phyloP scores from a whole-genome alignment of 2,329 filamentous ascomycete genomes.

The Aspergillus brasiliensis region DNA sequence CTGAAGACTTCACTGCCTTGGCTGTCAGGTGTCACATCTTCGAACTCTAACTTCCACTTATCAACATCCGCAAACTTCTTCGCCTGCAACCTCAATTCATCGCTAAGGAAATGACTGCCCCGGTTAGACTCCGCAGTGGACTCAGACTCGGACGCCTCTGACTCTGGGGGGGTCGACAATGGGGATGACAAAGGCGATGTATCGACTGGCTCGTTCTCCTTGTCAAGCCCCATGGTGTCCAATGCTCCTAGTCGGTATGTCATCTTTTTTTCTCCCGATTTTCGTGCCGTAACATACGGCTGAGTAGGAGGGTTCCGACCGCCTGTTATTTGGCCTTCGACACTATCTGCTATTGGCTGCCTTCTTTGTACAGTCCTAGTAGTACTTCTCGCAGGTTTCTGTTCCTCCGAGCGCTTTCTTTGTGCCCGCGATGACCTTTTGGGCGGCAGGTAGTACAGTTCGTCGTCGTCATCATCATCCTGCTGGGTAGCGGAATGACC shows the following conservation, averaged over 20 bases:
- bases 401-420: constrained; percentile 22
- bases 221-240: constrained; percentile 24
- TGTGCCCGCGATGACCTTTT: constrained; percentile 20
- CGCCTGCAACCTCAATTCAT: constrained; percentile 39
- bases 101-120: constrained; percentile 31
- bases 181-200: constrained; percentile 28
- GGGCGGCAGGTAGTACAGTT: constrained; percentile 34
- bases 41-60: constrained; percentile 48
- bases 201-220: constrained; percentile 33
- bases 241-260: background rate
- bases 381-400: constrained; percentile 24
- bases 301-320: background rate
- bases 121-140: constrained; percentile 13
- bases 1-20: constrained; percentile 23
- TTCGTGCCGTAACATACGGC: background rate
- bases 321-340: background rate
- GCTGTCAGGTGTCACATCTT: constrained; percentile 38
- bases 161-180: constrained; percentile 36
- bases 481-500: constrained; percentile 23
- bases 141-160: constrained; percentile 33
- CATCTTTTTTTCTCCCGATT: background rate
- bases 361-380: constrained; percentile 14
- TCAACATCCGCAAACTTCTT: constrained; percentile 47
- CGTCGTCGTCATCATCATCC: constrained; percentile 35
- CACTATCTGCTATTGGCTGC: constrained; percentile 1